Percentiles rank a stretch among this genome's conserved stretches.
Evolutionary conservation across 768 basidiomycete genomes (phyloP).

Genomic region (Suillus occidentalis): DNA sequence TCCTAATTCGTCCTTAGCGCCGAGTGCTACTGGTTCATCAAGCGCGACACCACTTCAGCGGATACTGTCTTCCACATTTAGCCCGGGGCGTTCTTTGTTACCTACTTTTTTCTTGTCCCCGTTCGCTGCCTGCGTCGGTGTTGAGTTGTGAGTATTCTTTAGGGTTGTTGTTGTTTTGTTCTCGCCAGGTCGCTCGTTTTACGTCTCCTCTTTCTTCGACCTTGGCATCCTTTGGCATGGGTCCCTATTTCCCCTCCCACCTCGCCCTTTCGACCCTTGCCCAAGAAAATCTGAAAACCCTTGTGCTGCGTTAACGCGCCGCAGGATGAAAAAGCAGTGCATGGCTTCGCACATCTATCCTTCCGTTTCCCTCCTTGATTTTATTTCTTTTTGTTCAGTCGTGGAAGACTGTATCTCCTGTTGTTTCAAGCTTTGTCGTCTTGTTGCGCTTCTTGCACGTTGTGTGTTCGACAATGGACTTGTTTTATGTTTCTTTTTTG

Average conservation of each 20-base stretch:
- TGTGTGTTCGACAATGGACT: neutral
- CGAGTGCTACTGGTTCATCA: neutral
- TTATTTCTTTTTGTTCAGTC: neutral
- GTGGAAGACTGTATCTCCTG: conserved; percentile 3
- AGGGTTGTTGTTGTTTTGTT: neutral
- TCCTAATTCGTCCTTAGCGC: neutral
- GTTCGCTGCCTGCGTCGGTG: neutral
- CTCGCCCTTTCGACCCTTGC: conserved; percentile 1
- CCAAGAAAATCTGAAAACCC: neutral
- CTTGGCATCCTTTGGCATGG: neutral
- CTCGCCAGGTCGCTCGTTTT: neutral
- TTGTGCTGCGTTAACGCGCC: conserved; percentile 3
- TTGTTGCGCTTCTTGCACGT: neutral
- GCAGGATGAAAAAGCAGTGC: conserved; percentile 4
- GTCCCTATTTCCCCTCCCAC: neutral
- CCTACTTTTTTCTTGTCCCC: neutral
- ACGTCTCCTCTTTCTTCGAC: neutral
- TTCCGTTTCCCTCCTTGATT: neutral
- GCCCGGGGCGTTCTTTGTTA: neutral
- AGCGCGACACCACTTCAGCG: neutral
- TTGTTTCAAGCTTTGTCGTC: conserved; percentile 1
- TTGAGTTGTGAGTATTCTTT: neutral
- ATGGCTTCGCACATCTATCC: neutral
- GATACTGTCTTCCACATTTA: conserved; percentile 1
- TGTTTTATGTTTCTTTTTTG: neutral